Base-by-base conservation (phyloP, 176 grass and related monocot genomes). In the Poa annua region DNA sequence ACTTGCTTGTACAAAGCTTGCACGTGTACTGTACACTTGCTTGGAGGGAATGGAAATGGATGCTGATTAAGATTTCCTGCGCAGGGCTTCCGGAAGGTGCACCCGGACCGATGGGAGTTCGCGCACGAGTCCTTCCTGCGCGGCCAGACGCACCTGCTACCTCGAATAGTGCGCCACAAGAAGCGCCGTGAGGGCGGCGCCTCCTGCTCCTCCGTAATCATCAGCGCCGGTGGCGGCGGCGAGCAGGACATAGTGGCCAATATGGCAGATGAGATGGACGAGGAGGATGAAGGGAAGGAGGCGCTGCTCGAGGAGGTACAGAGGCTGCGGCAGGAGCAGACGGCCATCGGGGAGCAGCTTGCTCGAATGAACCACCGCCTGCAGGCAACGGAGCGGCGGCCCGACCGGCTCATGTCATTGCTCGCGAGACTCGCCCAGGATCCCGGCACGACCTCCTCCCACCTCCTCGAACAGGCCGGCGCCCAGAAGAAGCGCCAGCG, bases 21-120 rank as follows among this genome's bases (percentile, higher is more conserved):
- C 26, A 26, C n/a, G 11, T 74, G 22, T 8, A 74, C 77, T 88
- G 74, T 71, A 63, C 74, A 54, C 74, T 71, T 88, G 6, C 75
- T 65, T 62, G 62, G 32, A 26, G 13, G 34, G 22, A 51, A 17
- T 41, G 22, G 16, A 22, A 51, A 17, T 41, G 22, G 16, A 22
- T 34, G 16, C 4, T 45, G 7, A 16, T 15, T 39, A 29, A 21
- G 19, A 5, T 75, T 55, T 25, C 72, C 20, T 13, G 45, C 45
- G 77, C 66, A 94, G 92, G 92, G 92, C 11, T 94, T 94, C 81
- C 85, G 82, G 75, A 94, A 94, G 79, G 92, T 94, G 75, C 89
- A 92, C 67, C 89, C 89, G 53, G 87, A 94, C 48, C 72, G 82
- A 63, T 94, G 89, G 92, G 92, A 94, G 85, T 94, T 94, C 66